Evolutionary conservation across 768 basidiomycete species (phyloP).

Genomic region (Serendipita vermifera): DNA sequence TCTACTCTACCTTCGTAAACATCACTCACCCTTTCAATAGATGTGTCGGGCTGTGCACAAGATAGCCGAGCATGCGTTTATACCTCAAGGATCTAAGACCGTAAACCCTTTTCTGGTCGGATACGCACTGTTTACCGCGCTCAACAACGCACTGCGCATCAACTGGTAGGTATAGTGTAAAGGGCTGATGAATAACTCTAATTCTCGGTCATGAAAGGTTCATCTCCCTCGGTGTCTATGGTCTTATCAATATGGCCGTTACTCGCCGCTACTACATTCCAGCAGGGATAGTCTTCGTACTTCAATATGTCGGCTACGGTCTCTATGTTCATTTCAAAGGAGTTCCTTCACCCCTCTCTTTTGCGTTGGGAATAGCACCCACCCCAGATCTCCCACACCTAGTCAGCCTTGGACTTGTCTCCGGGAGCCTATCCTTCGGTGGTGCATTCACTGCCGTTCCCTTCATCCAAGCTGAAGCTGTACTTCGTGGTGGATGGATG

Average conservation of each 20-base stretch:
- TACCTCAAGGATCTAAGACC: not conserved
- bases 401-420: slow-evolving; percentile 4
- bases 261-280: not conserved
- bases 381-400: slow-evolving; percentile 6
- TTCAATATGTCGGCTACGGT: slow-evolving; percentile 10
- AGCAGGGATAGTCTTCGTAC: not conserved
- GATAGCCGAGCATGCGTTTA: slow-evolving; percentile 5
- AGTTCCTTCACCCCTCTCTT: slow-evolving; percentile 5
- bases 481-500: not conserved
- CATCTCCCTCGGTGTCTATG: slow-evolving; percentile 6
- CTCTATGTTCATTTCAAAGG: slow-evolving; percentile 8
- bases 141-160: slow-evolving; percentile 5
- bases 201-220: not conserved
- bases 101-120: not conserved
- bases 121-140: slow-evolving; percentile 3
- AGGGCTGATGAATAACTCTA: too few relatives aligned
- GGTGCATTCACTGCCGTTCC: too few relatives aligned
- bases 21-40: not conserved
- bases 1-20: not conserved
- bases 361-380: not conserved
- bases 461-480: slow-evolving; percentile 7
- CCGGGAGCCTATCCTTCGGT: too few relatives aligned
- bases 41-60: too few relatives aligned
- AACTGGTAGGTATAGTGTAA: not conserved
- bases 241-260: slow-evolving; percentile 2